Conservation (phyloP, 2,329 filamentous ascomycete genomes). For the Botryosphaeria dothidea region DNA sequence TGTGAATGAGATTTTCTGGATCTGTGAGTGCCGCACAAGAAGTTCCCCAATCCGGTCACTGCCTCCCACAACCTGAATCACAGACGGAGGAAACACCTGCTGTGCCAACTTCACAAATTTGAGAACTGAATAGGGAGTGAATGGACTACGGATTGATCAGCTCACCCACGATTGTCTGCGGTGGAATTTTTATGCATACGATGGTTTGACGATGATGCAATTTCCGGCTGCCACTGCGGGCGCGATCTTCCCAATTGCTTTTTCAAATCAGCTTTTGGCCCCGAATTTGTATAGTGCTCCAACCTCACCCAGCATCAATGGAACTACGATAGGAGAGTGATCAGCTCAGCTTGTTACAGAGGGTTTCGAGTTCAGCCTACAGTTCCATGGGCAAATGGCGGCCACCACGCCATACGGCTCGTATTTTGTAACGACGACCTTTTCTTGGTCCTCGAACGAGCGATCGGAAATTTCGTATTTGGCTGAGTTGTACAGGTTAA, state of each 20-base stretch:
- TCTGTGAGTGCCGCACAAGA: slow-evolving; percentile 60
- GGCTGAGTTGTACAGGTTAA: too few species aligned
- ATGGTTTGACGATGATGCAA: not conserved
- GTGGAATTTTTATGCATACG: too few species aligned
- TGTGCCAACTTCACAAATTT: slow-evolving; percentile 63
- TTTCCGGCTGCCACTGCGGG: not conserved
- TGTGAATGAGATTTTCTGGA: slow-evolving; percentile 66
- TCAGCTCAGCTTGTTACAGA: too few species aligned
- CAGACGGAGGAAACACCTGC: slow-evolving; percentile 61
- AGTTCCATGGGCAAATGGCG: not conserved
- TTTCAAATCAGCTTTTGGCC: too few species aligned
- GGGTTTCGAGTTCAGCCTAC: too few species aligned
- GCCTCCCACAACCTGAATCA: slow-evolving; percentile 63
- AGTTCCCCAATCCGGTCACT: slow-evolving; percentile 61
- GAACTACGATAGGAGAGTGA: too few species aligned
- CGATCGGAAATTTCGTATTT: too few species aligned
- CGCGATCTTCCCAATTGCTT: not conserved
- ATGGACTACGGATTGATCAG: slow-evolving; percentile 56
- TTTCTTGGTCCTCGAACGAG: not conserved
- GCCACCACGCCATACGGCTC: not conserved
- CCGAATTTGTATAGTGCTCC: too few species aligned
- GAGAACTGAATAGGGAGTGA: slow-evolving; percentile 59
- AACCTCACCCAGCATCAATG: too few species aligned
- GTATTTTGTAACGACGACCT: not conserved
- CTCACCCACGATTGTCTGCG: slow-evolving; percentile 39